phyloP scores from a whole-genome alignment of 1,139 yeast species.

The Eremothecium coryli region DNA sequence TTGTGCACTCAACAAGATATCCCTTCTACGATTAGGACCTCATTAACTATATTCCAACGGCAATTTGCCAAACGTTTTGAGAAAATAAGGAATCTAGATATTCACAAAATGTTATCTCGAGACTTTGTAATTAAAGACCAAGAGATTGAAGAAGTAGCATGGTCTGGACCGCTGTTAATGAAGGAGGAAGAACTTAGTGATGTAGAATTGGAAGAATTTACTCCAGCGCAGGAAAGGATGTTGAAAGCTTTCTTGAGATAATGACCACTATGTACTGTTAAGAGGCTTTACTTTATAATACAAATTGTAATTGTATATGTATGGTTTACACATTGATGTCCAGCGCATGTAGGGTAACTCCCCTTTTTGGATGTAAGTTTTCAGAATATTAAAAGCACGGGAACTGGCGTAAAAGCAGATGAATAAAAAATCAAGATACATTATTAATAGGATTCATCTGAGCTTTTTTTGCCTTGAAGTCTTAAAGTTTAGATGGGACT shows the following conservation, averaged over 20 bases:
- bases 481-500: slow-evolving; percentile 29
- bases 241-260: slow-evolving; percentile 8
- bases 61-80: slow-evolving; percentile 15
- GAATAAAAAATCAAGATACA: no score
- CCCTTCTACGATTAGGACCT: slow-evolving; percentile 13
- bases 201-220: slow-evolving; percentile 30
- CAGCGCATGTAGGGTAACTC: no score
- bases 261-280: no score
- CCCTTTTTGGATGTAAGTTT: no score
- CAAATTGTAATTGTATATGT: no score
- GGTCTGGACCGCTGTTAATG: slow-evolving; percentile 27
- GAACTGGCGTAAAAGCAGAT: no score
- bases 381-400: no score
- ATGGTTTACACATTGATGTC: no score
- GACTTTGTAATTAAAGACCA: slow-evolving; percentile 21
- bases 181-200: slow-evolving; percentile 30
- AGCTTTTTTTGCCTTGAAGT: no score
- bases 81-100: slow-evolving; percentile 12
- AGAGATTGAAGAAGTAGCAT: slow-evolving; percentile 17
- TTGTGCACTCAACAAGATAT: slow-evolving; percentile 15
- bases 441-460: no score
- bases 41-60: slow-evolving; percentile 17
- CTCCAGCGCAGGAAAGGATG: slow-evolving; percentile 11
- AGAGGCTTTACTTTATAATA: no score
- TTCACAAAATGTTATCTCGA: slow-evolving; percentile 11